These are phyloP conservation scores for Pythium aristosporum DNA, from an alignment of 352 stramenopile genomes.

Conservation along the genomic window DNA sequence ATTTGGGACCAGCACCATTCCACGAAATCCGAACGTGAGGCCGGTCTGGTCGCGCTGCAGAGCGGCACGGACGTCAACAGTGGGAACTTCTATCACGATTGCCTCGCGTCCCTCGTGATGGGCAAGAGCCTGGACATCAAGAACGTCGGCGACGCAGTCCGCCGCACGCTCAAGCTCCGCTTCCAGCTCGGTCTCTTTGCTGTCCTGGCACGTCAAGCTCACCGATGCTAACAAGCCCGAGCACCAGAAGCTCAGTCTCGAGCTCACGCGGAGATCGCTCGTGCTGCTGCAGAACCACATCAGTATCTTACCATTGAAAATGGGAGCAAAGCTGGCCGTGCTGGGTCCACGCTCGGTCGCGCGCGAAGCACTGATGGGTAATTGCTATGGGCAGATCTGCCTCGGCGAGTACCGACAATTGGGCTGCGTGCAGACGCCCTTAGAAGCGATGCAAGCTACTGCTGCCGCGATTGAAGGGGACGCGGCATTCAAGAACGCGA, in stretches of 20 bases:
- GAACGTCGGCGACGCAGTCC: constrained; percentile 56
- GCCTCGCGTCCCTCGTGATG: constrained; percentile 58
- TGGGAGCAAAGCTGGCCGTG: constrained; percentile 56
- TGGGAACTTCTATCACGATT: constrained; percentile 73
- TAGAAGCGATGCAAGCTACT: constrained; percentile 79
- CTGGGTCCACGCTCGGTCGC: constrained; percentile 79
- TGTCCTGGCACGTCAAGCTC: constrained; percentile 70
- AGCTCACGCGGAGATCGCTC: constrained; percentile 84
- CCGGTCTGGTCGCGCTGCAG: constrained; percentile 53
- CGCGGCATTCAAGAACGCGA: constrained; percentile 91
- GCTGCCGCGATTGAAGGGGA: constrained; percentile 98
- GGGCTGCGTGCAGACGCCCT: constrained; percentile 63
- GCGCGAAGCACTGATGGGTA: constrained; percentile 65
- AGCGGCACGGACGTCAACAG: constrained; percentile 90
- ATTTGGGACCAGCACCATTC: constrained; percentile 80
- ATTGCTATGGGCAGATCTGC: constrained; percentile 87
- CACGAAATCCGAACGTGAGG: constrained; percentile 68
- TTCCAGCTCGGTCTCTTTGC: constrained; percentile 93
- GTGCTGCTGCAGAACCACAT: constrained; percentile 92
- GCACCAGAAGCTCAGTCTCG: constrained; percentile 63
- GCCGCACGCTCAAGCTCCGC: constrained; percentile 77
- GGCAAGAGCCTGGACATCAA: constrained; percentile 49
- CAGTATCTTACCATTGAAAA: constrained; percentile 68
- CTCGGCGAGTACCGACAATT: constrained; percentile 69
- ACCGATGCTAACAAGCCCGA: constrained; percentile 70